Evolutionary conservation across 768 basidiomycete genomes (phyloP).

Genomic region (Rhizopogon vesiculosus): DNA sequence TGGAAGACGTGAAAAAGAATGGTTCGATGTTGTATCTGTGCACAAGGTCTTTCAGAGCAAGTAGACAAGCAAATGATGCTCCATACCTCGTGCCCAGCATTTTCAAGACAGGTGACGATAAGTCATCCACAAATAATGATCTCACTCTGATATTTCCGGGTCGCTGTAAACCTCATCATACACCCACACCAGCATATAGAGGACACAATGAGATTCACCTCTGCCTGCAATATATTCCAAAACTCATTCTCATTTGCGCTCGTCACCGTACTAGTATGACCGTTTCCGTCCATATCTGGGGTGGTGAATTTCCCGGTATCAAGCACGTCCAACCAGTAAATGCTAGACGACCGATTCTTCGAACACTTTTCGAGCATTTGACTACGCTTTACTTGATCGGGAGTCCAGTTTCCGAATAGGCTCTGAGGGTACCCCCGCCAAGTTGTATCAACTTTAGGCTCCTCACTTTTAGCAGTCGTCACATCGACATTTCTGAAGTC

Average conservation of each 20-base stretch:
- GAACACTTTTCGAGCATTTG: constrained; percentile 21
- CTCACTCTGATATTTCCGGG: constrained; percentile 37
- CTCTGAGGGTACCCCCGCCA: constrained; percentile 28
- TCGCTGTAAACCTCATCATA: constrained; percentile 22
- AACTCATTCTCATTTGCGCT: constrained; percentile 17
- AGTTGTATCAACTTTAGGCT: neutral
- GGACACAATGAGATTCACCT: constrained; percentile 28
- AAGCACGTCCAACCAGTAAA: constrained; percentile 22
- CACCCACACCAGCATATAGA: neutral
- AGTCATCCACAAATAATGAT: constrained; percentile 45
- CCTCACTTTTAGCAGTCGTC: too few relatives aligned
- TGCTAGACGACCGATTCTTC: constrained; percentile 11
- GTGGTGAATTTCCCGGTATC: constrained; percentile 7
- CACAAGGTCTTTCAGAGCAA: neutral
- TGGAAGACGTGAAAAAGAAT: constrained; percentile 59
- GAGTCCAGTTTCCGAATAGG: constrained; percentile 28
- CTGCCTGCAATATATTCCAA: constrained; percentile 28
- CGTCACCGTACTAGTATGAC: neutral
- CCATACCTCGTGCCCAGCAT: constrained; percentile 53
- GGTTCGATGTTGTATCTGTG: constrained; percentile 52
- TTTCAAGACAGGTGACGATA: constrained; percentile 46
- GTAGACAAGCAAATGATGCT: neutral
- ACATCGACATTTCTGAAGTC: constrained; percentile 4
- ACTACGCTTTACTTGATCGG: constrained; percentile 24
- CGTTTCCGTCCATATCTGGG: neutral